phyloP scores from a whole-genome alignment of 768 basidiomycete genomes.

The Leucocoprinus birnbaumii region DNA sequence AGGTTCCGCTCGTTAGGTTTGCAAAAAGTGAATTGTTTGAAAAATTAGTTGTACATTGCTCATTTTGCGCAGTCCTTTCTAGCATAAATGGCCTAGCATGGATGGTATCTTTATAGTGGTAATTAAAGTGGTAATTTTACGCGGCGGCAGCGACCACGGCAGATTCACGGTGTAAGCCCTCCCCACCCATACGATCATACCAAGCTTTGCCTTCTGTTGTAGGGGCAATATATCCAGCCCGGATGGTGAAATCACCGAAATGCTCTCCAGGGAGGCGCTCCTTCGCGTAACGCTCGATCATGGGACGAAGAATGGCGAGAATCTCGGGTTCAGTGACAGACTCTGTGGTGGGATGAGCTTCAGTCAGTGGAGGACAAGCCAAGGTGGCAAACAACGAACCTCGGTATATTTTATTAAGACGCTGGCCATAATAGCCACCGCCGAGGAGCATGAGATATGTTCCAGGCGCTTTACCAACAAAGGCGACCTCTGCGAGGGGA shows the following conservation, averaged over 20 bases:
- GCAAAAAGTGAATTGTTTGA: too few species aligned
- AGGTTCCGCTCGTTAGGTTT: too few species aligned
- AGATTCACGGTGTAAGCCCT: conserved; percentile 50
- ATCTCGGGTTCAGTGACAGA: conserved; percentile 91
- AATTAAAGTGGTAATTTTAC: background rate
- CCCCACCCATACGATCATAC: conserved; percentile 84
- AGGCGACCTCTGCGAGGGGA: conserved; percentile 92
- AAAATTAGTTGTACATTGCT: too few species aligned
- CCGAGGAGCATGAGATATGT: conserved; percentile 94
- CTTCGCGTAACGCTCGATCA: conserved; percentile 92
- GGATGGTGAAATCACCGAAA: conserved; percentile 95
- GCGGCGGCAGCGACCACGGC: conserved; percentile 8
- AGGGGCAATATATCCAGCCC: conserved; percentile 86
- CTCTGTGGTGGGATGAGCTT: conserved; percentile 40
- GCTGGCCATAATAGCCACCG: conserved; percentile 91
- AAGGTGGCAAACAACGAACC: conserved; percentile 35
- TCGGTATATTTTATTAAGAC: conserved; percentile 95
- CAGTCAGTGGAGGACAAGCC: background rate
- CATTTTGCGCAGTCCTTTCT: too few species aligned
- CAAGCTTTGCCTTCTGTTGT: conserved; percentile 82
- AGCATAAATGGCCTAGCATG: too few species aligned
- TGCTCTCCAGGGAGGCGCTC: conserved; percentile 85
- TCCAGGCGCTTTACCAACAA: conserved; percentile 94
- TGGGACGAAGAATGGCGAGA: conserved; percentile 80
- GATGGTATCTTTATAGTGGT: too few species aligned